Evolutionary conservation across 2,329 filamentous ascomycete species (phyloP), one percentile per base, ranked within the genome.

Genomic region (Fusarium xyrophilum): DNA sequence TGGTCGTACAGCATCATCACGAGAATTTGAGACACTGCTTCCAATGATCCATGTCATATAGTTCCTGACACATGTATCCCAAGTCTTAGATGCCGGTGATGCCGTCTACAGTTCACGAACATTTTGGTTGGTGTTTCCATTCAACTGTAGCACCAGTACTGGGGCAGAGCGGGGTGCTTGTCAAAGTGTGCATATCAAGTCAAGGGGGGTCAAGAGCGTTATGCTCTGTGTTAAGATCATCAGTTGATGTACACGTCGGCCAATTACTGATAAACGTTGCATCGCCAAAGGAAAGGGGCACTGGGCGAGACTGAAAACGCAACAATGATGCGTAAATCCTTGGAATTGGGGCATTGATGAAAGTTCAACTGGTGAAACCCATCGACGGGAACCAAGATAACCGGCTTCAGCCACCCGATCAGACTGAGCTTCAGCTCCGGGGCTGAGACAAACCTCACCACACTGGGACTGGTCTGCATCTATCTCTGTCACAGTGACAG

Each of bases 341-440:
- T 33, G 42, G 67, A 50, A 66, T 66, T 48, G 56, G 56, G 46
- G 54, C 62, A 69, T 59, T 44, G 19, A 28, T 55, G 30, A 55
- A 39, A 60, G 54, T 60, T 52, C 46, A 57, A 50, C 30, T 52
- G 51, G 58, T 69, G 67, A 69, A 69, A 69, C 67, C 25, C 56
- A 67, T 67, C 47, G 46, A 67, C 67, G 60, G 63, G 47, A 70
- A 65, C 56, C 47, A 63, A 61, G 40, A 63, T 62, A 65, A 48
- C 64, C 50, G 60, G 63, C 53, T 40, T 57, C 56, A 70, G 62
- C 62, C 68, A 67, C 62, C 59, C 62, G 65, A 61, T 40, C 23
- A 57, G 60, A 65, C 36, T 56, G 53, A 54, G 55, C 32, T 61
- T 60, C 65, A 70, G 65, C 67, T 66, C 52, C 43, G 54, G 48